Base-by-base conservation (phyloP, 2,329 filamentous ascomycete genomes). In the Arthroderma sp. region DNA sequence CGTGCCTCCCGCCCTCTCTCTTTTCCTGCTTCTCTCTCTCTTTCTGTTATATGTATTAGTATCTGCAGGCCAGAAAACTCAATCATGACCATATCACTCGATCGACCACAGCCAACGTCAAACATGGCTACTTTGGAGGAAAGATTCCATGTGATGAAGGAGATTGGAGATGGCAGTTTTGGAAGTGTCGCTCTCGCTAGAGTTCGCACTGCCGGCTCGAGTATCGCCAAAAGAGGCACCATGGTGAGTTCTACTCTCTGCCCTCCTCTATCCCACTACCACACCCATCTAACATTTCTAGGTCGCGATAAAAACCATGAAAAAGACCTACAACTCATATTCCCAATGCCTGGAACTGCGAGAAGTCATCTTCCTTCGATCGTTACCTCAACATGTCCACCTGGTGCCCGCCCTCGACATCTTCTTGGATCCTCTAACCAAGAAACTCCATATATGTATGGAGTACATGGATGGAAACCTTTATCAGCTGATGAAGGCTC, bases 291-390 rank as follows among this genome's bases (percentile, higher is more conserved):
- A 2, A 46, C 45, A 36, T 46, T 34, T 30, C 41, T 48, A 96
- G 91, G 84, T 98, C 57, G 91, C 91, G 37, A 95, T 98, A 69
- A 98, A 98, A 69, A 96, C 91, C 4, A 98, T 98, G 91, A 98
- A 98, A 75, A 98, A 98, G 77, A 88, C 83, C 0, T 98, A 96
- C 57, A 88, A 96, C 56, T 94, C 85, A 1, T 87, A 95, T 60
- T 70, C 77, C 10, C 83, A 87, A 43, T 98, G 91, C 63, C 69
- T 95, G 51, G 91, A 98, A 65, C 77, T 98, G 44, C 82, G 91
- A 50, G 91, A 98, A 65, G 91, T 98, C 52, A 91, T 98, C 61
- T 98, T 98, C 66, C 72, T 98, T 39, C 81, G 86, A 58, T 89
- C 87, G 7, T 72, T 98, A 10, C 91, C 91, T 2, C 72, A 77